Evolutionary conservation across 2,329 filamentous ascomycete species (phyloP), one percentile per base, ranked within the genome.

Genomic region (Aureobasidium pullulans): DNA sequence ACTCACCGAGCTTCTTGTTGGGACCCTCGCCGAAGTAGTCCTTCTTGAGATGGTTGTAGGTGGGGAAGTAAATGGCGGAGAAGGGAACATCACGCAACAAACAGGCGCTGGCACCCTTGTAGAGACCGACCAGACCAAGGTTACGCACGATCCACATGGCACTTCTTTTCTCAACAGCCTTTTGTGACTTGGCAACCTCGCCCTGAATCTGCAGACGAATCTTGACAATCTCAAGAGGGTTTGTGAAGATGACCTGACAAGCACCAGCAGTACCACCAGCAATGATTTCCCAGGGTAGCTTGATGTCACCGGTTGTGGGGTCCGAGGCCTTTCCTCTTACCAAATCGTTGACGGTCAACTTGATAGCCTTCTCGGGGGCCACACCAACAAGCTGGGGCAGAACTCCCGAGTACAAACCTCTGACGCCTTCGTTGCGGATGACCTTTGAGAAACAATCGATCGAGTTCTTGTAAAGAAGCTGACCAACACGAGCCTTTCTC

Each of bases 321-420:
- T 90, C 86, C 3, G 86, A 88, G 69, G 92, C 87, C 65, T 82
- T 81, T 8, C 83, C 81, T 69, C 94, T 87, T 23, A 95, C 90
- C 58, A 99, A 76, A 71, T 99, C 94, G 75, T 99, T 99, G 69
- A 99, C 92, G 0, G 94, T 99, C 64, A 99, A 84, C 79, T 99
- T 99, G 78, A 99, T 99, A 66, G 94, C 94, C 80, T 99, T 99
- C 74, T 99, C 94, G 1, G 94, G 94, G n/a, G 94, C 94, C 47
- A 99, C 94, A 73, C 94, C 94, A 63, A 99, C 90, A 47, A 99
- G 82, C 79, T 99, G 94, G 10, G 94, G 94, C 56, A 96, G 74
- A 19, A 99, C 90, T 71, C 94, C 94, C 52, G 93, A 96, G 78
- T 99, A 99, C 52, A 99, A 76, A 23, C 94, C 94, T 40, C 80